phyloP scores from a whole-genome alignment of 2,329 filamentous ascomycete genomes.

The Trichophyton simii region DNA sequence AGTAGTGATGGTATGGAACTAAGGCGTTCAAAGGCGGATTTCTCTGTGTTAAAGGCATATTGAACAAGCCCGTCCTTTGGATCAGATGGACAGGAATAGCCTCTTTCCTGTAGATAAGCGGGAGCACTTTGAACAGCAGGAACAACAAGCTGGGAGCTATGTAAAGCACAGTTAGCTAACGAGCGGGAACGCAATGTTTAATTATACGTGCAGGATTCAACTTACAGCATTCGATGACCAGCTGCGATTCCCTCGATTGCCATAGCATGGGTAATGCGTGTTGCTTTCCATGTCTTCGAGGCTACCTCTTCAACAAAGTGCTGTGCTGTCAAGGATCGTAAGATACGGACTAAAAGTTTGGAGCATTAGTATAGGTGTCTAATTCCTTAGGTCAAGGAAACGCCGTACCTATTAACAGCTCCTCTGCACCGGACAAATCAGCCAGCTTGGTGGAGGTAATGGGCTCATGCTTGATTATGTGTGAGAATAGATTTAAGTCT shows the following conservation, averaged over 20 bases:
- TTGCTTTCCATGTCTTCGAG: slow-evolving; percentile 4
- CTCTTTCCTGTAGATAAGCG: background rate
- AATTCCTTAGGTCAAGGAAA: too few relatives aligned
- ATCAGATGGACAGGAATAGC: slow-evolving; percentile 3
- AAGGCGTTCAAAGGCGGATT: slow-evolving; percentile 5
- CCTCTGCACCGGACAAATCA: slow-evolving; percentile 5
- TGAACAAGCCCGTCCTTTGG: slow-evolving; percentile 5
- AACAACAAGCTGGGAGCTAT: slow-evolving; percentile 5
- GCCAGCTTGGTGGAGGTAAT: slow-evolving; percentile 1
- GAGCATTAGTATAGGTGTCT: background rate
- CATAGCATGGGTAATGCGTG: slow-evolving; percentile 1
- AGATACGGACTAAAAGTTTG: background rate
- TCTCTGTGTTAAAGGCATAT: slow-evolving; percentile 4
- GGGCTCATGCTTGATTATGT: slow-evolving; percentile 4
- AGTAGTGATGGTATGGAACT: slow-evolving; percentile 2
- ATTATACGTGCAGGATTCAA: background rate
- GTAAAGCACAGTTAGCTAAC: background rate
- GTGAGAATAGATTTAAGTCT: slow-evolving; percentile 1
- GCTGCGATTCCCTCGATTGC: slow-evolving; percentile 2
- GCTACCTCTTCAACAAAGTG: slow-evolving; percentile 2
- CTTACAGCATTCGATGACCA: slow-evolving; percentile 3
- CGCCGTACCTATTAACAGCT: slow-evolving; percentile 2
- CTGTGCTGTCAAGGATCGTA: background rate
- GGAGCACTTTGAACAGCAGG: slow-evolving; percentile 3
- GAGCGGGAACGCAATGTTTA: background rate